Conservation (phyloP, 2,329 filamentous ascomycete genomes). For the Orbilia javanica region DNA sequence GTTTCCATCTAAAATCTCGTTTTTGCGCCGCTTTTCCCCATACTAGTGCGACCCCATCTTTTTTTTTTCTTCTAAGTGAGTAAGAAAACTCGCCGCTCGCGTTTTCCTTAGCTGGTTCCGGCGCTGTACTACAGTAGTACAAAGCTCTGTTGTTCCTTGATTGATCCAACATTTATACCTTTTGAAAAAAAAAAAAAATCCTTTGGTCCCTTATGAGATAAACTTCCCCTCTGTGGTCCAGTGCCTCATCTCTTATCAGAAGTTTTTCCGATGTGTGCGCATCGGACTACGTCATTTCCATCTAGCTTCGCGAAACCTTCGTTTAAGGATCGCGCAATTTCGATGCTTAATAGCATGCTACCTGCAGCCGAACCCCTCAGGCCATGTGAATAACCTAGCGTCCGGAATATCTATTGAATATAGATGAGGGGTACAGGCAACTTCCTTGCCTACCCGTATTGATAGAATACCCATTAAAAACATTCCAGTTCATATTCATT, state of each 20-base stretch:
- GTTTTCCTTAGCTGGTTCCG: neutral
- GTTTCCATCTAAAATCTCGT: constrained; percentile 8
- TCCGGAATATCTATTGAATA: neutral
- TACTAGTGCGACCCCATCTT: constrained; percentile 9
- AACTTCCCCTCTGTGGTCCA: neutral
- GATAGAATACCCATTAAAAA: neutral
- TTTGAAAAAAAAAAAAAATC: neutral
- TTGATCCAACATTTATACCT: neutral
- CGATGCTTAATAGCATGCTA: constrained; percentile 21
- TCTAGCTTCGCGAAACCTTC: constrained; percentile 9
- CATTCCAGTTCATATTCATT: neutral
- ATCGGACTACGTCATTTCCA: constrained; percentile 17
- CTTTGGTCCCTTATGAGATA: neutral
- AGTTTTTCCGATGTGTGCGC: constrained; percentile 11
- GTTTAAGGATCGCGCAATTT: constrained; percentile 13
- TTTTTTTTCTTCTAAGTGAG: neutral
- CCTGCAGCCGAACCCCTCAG: neutral
- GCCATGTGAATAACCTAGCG: neutral
- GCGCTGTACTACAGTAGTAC: neutral
- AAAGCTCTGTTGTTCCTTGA: neutral
- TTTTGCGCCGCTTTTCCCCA: constrained; percentile 15
- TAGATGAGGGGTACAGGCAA: constrained; percentile 8
- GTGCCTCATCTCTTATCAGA: constrained; percentile 7
- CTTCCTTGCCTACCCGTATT: neutral
- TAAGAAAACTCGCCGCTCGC: constrained; percentile 5